A percentile compares a stretch with the other conserved stretches of the same genome.
Conservation (phyloP, 2,329 filamentous ascomycete species). For the Aspergillus quadrilineatus region DNA sequence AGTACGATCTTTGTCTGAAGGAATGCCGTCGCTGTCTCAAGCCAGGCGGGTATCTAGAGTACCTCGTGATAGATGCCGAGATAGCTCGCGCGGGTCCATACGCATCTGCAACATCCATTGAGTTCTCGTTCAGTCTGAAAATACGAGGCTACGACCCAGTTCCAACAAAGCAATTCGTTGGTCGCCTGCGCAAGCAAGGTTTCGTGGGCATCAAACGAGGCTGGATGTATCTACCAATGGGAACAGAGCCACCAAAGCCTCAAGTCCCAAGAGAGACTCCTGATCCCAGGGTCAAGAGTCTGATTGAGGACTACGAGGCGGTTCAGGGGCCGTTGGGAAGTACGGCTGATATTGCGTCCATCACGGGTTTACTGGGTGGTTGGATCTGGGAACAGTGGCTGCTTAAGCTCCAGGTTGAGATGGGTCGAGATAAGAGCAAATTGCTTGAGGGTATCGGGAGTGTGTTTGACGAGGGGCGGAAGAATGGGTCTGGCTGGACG, state of each 20-base stretch:
- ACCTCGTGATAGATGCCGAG: conserved; percentile 83
- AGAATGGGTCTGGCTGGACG: conserved; percentile 58
- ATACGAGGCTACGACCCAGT: conserved; percentile 85
- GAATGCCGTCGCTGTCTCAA: conserved; percentile 92
- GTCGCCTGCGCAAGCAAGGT: conserved; percentile 69
- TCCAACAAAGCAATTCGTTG: conserved; percentile 78
- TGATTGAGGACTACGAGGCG: conserved; percentile 57
- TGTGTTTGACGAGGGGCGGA: conserved; percentile 61
- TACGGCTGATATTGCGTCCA: conserved; percentile 68
- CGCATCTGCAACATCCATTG: conserved; percentile 78
- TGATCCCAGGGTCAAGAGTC: conserved; percentile 37
- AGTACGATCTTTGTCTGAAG: conserved; percentile 79
- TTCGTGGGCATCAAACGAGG: conserved; percentile 79
- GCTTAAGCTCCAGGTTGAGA: conserved; percentile 82
- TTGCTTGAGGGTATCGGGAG: conserved; percentile 57
- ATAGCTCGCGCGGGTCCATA: conserved; percentile 79
- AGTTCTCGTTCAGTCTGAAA: conserved; percentile 87
- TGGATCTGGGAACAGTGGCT: conserved; percentile 98
- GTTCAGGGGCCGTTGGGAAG: conserved; percentile 59
- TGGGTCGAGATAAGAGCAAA: conserved; percentile 61
- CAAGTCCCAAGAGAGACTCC: conserved; percentile 45
- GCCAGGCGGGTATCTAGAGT: conserved; percentile 90
- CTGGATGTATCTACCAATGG: conserved; percentile 88
- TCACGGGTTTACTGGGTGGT: conserved; percentile 79
- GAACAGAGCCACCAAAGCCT: conserved; percentile 50